A percentile compares a stretch with the other conserved stretches of the same genome.
Conservation (phyloP, 495 filamentous ascomycete species). For the Cairneyella variabilis region DNA sequence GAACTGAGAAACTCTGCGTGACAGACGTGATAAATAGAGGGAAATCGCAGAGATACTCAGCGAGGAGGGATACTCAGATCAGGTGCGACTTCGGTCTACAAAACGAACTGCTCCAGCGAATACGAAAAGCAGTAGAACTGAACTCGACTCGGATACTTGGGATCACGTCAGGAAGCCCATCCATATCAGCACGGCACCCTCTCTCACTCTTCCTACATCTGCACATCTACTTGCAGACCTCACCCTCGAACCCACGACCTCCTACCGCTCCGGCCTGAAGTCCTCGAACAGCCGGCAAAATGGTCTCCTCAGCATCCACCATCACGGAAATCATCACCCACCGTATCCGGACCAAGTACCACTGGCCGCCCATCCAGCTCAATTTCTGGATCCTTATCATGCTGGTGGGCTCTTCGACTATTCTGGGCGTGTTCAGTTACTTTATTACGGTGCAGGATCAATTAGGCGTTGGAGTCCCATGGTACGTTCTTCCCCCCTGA, state of each 20-base stretch:
- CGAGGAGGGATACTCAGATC: too few relatives aligned
- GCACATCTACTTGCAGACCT: background rate
- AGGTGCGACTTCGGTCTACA: too few relatives aligned
- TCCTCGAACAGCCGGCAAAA: slow-evolving; percentile 3
- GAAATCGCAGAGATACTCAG: too few relatives aligned
- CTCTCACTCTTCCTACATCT: too few relatives aligned
- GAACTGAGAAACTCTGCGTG: too few relatives aligned
- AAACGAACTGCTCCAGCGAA: too few relatives aligned
- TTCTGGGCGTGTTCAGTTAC: slow-evolving; percentile 81
- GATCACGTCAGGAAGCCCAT: too few relatives aligned
- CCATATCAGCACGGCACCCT: too few relatives aligned
- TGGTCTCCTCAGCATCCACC: slow-evolving; percentile 22
- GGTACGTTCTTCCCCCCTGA: slow-evolving; percentile 50
- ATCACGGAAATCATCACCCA: slow-evolving; percentile 18
- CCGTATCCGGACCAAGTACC: slow-evolving; percentile 49
- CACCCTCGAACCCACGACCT: background rate
- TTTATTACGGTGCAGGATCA: slow-evolving; percentile 79
- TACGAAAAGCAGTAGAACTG: too few relatives aligned
- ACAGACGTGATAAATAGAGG: too few relatives aligned
- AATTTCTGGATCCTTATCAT: slow-evolving; percentile 92
- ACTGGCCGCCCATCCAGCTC: slow-evolving; percentile 91
- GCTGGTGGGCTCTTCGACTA: slow-evolving; percentile 69
- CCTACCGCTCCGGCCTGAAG: too few relatives aligned
- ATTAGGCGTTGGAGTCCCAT: slow-evolving; percentile 69
- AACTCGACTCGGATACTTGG: too few relatives aligned